Evolutionary conservation across 2,329 filamentous ascomycete species (phyloP).

Genomic region (Botryotinia narcissicola): DNA sequence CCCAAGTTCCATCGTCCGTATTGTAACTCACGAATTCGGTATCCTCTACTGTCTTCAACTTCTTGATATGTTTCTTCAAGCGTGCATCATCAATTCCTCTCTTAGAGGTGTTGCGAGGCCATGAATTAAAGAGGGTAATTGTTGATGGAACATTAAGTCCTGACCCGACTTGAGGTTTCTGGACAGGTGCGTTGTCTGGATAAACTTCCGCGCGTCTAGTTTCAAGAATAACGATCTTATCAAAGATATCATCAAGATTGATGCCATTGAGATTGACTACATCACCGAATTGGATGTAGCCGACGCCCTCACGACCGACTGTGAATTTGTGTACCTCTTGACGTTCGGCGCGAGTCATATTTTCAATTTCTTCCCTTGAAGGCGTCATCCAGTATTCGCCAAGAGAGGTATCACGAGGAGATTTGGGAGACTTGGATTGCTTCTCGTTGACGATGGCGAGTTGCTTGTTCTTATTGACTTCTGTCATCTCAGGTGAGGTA

Average conservation of each 20-base stretch:
- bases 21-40: slow-evolving; percentile 84
- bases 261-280: slow-evolving; percentile 80
- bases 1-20: slow-evolving; percentile 77
- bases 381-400: slow-evolving; percentile 89
- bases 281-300: slow-evolving; percentile 76
- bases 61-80: slow-evolving; percentile 77
- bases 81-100: slow-evolving; percentile 62
- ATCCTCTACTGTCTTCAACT: slow-evolving; percentile 73
- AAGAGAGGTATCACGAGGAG: slow-evolving; percentile 36
- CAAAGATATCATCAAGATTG: slow-evolving; percentile 76
- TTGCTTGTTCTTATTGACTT: slow-evolving; percentile 65
- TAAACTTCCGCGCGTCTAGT: slow-evolving; percentile 88
- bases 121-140: slow-evolving; percentile 88
- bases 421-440: slow-evolving; percentile 38
- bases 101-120: slow-evolving; percentile 70
- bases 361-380: slow-evolving; percentile 67
- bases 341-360: slow-evolving; percentile 77
- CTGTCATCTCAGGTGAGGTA: slow-evolving; percentile 63
- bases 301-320: slow-evolving; percentile 79
- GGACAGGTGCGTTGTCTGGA: slow-evolving; percentile 52
- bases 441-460: slow-evolving; percentile 78
- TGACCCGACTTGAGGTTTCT: slow-evolving; percentile 81
- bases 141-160: slow-evolving; percentile 88
- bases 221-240: slow-evolving; percentile 71
- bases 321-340: slow-evolving; percentile 71